phyloP scores from a whole-genome alignment of 2,329 filamentous ascomycete genomes.

The Pezicula radicicola region DNA sequence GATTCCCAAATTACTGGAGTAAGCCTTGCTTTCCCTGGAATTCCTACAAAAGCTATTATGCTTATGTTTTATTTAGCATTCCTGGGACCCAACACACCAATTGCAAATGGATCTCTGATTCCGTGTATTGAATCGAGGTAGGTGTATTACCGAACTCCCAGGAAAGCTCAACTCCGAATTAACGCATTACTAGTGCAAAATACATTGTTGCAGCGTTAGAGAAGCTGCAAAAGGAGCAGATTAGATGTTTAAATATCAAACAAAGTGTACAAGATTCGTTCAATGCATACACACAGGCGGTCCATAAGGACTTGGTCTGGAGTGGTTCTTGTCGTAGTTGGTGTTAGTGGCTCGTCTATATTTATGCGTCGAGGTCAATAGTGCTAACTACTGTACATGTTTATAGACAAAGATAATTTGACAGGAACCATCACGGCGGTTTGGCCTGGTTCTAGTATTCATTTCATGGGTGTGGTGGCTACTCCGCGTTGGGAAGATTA shows the following conservation, averaged over 20 bases:
- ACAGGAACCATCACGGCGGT: neutral
- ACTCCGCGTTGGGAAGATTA: neutral
- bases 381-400: neutral
- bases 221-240: neutral
- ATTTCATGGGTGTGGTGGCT: neutral
- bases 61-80: neutral
- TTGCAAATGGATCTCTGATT: neutral
- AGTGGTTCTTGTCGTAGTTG: neutral
- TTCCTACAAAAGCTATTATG: neutral
- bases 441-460: neutral
- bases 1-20: conserved; percentile 3
- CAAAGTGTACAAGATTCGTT: neutral
- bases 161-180: neutral
- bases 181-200: neutral
- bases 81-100: neutral
- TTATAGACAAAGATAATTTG: neutral
- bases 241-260: neutral
- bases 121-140: neutral
- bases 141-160: neutral
- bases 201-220: neutral
- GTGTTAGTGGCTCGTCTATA: neutral
- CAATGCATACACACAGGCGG: neutral
- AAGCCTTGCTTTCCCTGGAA: neutral
- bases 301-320: neutral
- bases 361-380: neutral